A percentile compares a stretch with the other conserved stretches of the same genome.
These are phyloP conservation scores for Tillandsia leiboldiana DNA, from an alignment of 176 grass and related monocot genomes.

Conservation along the genomic window DNA sequence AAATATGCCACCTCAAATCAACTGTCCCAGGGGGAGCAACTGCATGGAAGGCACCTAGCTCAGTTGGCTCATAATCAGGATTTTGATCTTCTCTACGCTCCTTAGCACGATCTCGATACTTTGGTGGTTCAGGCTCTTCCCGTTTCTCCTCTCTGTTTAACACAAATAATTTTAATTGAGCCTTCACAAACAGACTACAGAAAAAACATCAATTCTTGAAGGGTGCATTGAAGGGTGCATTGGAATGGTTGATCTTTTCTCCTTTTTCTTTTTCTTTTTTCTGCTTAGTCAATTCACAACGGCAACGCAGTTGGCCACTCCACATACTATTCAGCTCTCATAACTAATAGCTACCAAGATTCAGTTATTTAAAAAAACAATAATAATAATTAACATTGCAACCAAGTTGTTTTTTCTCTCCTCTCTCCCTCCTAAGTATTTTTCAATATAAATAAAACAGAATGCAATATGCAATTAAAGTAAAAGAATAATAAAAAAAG, in stretches of 20 bases:
- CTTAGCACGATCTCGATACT: conserved; percentile 88
- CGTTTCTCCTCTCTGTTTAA: conserved; percentile 81
- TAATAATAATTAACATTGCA: too few relatives aligned
- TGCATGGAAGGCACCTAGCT: conserved; percentile 97
- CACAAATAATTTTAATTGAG: conserved; percentile 6
- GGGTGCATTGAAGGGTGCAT: neutral
- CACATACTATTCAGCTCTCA: too few relatives aligned
- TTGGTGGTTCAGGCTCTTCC: conserved; percentile 68
- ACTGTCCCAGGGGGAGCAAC: conserved; percentile 82
- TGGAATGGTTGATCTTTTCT: neutral
- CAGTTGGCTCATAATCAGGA: conserved; percentile 88
- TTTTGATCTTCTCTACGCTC: conserved; percentile 98
- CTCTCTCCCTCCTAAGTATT: neutral
- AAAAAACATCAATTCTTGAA: neutral
- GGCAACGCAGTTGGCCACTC: too few relatives aligned
- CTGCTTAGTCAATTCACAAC: too few relatives aligned
- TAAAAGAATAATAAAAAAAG: neutral
- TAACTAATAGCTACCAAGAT: too few relatives aligned
- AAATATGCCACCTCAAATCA: conserved; percentile 58
- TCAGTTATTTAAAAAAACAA: too few relatives aligned
- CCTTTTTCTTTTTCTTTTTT: too few relatives aligned
- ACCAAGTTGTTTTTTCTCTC: too few relatives aligned
- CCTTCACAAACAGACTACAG: conserved; percentile 1
- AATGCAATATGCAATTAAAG: neutral
- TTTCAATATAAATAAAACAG: neutral